Evolutionary conservation across 169 alveolate genomes (phyloP), one percentile per base, ranked within the genome.

Genomic region (Condylostoma magnum): DNA sequence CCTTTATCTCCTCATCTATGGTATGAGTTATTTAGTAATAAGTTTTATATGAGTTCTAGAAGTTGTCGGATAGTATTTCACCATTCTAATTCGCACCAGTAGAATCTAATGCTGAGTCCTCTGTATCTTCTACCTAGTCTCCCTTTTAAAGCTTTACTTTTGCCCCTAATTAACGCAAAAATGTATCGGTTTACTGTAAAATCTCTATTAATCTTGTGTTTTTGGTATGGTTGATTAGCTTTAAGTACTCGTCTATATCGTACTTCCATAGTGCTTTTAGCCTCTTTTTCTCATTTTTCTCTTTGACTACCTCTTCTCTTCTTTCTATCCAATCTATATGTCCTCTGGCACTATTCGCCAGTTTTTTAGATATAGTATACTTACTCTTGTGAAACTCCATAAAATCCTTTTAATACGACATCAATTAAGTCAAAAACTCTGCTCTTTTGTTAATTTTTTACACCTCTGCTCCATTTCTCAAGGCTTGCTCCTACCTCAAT

Each of bases 141-240:
- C 87, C 89, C 54, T 96, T 90, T 80, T 96, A 94, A 3, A 92
- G 89, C 52, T 84, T 82, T 4, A 96, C 96, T 70, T 93, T 94
- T 12, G 96, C 97, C 30, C 97, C 97, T 2, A 96, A 82, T 79
- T 94, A 87, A 65, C 93, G 88, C 82, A 95, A 83, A 69, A 94
- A 96, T 50, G 93, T 91, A 73, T 96, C 98, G 20, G 99, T 97
- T 69, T 96, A 95, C 48, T 94, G 91, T 55, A 97, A 89, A 50
- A 97, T 89, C 66, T 94, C 94, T 56, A 93, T 82, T 30, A 97
- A 74, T 70, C 98, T 84, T 25, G 95, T 94, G 75, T 95, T 94
- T 88, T 97, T 97, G 12, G 98, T 93, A 46, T 93, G 94, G 52
- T 92, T 89, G 22, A 97, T 66, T 76, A 95, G 70, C 44, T 93